These are phyloP conservation scores for Hamigera avellanea DNA, from an alignment of 495 filamentous ascomycete species.

Conservation along the genomic window DNA sequence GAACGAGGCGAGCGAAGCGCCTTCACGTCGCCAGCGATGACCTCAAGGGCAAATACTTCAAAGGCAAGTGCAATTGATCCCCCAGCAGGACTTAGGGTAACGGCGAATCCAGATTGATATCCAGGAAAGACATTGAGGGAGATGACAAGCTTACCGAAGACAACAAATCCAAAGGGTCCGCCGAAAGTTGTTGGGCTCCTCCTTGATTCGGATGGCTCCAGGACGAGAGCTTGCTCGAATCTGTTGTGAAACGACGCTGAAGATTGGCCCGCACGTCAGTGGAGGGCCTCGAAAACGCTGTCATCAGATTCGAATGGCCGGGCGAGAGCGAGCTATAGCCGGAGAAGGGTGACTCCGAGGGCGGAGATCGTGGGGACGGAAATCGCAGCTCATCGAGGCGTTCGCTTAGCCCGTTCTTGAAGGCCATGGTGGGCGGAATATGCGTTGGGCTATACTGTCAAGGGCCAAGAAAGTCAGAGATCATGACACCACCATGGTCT, in stretches of 20 bases:
- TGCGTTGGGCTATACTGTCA: conserved; percentile 23
- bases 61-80: not conserved
- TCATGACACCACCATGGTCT: not conserved
- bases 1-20: conserved; percentile 1
- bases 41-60: not conserved
- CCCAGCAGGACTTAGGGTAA: not conserved
- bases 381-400: conserved; percentile 69
- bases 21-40: not conserved
- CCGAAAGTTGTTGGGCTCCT: conserved; percentile 28
- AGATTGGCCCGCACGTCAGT: conserved; percentile 60
- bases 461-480: conserved; percentile 15
- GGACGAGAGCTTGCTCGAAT: conserved; percentile 74
- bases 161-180: conserved; percentile 46
- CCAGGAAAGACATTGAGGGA: conserved; percentile 1
- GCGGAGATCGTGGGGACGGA: conserved; percentile 59
- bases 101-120: not conserved
- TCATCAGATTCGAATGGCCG: conserved; percentile 46
- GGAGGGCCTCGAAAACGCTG: conserved; percentile 39
- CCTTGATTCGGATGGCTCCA: conserved; percentile 62
- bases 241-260: conserved; percentile 89
- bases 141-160: conserved; percentile 35
- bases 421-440: conserved; percentile 43
- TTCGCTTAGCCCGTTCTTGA: conserved; percentile 52
- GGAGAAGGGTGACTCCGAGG: conserved; percentile 57
- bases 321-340: conserved; percentile 60